These are phyloP conservation scores for Pseudozyma thailandica DNA, from an alignment of 1,284 basidiomycete genomes.

Conservation along the genomic window DNA sequence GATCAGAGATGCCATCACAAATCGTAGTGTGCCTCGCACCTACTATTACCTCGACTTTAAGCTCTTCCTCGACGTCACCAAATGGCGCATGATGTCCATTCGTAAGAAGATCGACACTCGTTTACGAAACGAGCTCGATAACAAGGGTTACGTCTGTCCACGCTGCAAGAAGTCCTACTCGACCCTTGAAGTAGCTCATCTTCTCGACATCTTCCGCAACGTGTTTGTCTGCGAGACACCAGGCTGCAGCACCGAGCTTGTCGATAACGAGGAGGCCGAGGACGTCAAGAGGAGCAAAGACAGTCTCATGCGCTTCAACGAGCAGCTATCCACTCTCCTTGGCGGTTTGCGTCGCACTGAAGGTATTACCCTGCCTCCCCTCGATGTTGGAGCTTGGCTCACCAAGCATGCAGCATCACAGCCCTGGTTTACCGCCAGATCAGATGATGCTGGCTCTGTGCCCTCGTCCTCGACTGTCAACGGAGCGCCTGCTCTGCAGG, in stretches of 20 bases:
- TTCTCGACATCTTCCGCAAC: slow-evolving; percentile 75
- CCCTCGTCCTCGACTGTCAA: slow-evolving; percentile 37
- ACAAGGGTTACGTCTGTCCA: slow-evolving; percentile 94
- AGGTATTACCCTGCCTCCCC: slow-evolving; percentile 75
- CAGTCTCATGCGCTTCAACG: slow-evolving; percentile 93
- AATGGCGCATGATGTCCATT: slow-evolving; percentile 97
- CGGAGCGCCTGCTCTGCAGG: slow-evolving; percentile 45
- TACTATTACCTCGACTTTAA: slow-evolving; percentile 98
- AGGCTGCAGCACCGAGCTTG: slow-evolving; percentile 75
- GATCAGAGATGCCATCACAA: slow-evolving; percentile 49
- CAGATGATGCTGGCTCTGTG: slow-evolving; percentile 19
- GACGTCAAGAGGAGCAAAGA: slow-evolving; percentile 86
- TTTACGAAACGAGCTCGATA: slow-evolving; percentile 74
- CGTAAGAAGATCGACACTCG: slow-evolving; percentile 80
- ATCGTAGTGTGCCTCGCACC: slow-evolving; percentile 44
- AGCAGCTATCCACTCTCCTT: slow-evolving; percentile 85
- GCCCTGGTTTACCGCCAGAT: slow-evolving; percentile 47
- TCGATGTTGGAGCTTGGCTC: slow-evolving; percentile 75
- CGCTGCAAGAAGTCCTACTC: slow-evolving; percentile 86
- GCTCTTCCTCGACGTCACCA: slow-evolving; percentile 94
- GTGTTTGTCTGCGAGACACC: slow-evolving; percentile 65
- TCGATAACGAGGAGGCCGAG: slow-evolving; percentile 91
- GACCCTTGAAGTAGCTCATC: slow-evolving; percentile 83
- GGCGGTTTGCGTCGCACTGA: slow-evolving; percentile 89
- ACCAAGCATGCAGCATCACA: slow-evolving; percentile 57